Evolutionary conservation across 208 protist species (phyloP).

Genomic region (Herpetomonas tarakana): DNA sequence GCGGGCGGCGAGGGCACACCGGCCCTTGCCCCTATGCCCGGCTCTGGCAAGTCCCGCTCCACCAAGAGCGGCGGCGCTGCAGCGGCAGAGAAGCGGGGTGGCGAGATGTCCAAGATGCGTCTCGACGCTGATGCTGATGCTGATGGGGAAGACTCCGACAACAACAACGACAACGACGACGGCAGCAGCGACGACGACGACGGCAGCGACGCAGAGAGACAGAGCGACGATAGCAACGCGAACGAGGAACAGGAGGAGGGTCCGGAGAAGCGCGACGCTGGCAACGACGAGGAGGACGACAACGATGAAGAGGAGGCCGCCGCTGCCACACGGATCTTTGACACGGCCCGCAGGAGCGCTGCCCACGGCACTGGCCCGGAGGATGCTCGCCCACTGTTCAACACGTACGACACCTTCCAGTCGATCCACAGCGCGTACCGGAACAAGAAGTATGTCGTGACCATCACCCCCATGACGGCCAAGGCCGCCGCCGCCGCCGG

Average conservation of each 20-base stretch:
- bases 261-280: constrained; percentile 6
- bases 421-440: constrained; percentile 31
- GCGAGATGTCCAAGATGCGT: constrained; percentile 11
- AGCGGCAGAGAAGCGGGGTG: background rate
- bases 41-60: background rate
- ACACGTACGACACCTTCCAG: constrained; percentile 55
- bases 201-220: constrained; percentile 9
- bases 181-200: constrained; percentile 6
- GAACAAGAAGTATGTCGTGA: constrained; percentile 43
- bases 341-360: constrained; percentile 7
- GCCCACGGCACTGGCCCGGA: background rate
- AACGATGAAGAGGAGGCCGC: constrained; percentile 20
- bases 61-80: constrained; percentile 4
- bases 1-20: constrained; percentile 5
- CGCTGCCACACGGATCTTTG: background rate
- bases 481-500: constrained; percentile 37
- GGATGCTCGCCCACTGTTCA: background rate
- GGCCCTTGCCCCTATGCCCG: constrained; percentile 17
- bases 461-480: constrained; percentile 46
- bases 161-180: constrained; percentile 15
- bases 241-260: constrained; percentile 15
- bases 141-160: constrained; percentile 11
- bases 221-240: constrained; percentile 8
- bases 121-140: constrained; percentile 13
- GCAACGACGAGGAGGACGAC: constrained; percentile 16